Percentiles rank a stretch among this genome's conserved stretches.
Evolutionary conservation across 2,329 filamentous ascomycete genomes (phyloP).

Genomic region (Didymella keratinophila): DNA sequence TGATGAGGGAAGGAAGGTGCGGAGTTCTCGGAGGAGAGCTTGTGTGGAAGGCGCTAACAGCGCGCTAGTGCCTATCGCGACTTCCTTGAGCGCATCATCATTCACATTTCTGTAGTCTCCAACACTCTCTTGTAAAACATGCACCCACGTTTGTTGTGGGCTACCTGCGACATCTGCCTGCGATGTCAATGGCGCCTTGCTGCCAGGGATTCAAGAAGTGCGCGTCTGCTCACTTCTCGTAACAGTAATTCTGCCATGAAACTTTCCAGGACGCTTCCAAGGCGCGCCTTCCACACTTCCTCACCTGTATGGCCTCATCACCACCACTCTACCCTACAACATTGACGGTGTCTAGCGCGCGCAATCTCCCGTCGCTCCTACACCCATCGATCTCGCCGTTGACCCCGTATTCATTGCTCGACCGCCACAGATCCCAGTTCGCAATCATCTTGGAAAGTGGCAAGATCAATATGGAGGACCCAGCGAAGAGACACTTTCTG

Average conservation of each 20-base stretch:
- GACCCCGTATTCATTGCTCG: conserved; percentile 26
- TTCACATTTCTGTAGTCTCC: conserved; percentile 20
- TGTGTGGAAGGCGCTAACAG: conserved; percentile 25
- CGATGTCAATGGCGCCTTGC: conserved; percentile 38
- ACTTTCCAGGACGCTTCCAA: conserved; percentile 15
- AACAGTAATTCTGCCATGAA: conserved; percentile 7
- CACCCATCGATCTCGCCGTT: conserved; percentile 13
- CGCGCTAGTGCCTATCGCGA: conserved; percentile 31
- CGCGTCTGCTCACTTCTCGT: neutral
- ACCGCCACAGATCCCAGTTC: conserved; percentile 31
- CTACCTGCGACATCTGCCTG: conserved; percentile 31
- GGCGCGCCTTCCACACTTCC: conserved; percentile 36
- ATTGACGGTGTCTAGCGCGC: conserved; percentile 28
- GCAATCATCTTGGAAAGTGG: conserved; percentile 51
- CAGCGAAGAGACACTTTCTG: conserved; percentile 37
- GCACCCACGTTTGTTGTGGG: conserved; percentile 26
- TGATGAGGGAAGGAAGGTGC: conserved; percentile 19
- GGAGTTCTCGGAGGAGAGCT: conserved; percentile 17
- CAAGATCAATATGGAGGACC: conserved; percentile 52
- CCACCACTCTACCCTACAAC: neutral
- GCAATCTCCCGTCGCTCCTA: conserved; percentile 19
- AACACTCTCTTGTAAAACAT: conserved; percentile 20
- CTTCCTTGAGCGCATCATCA: conserved; percentile 21
- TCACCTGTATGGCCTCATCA: conserved; percentile 25
- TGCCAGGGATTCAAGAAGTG: neutral